phyloP scores from a whole-genome alignment of 139 green algal species.

The Chlorella sp. region DNA sequence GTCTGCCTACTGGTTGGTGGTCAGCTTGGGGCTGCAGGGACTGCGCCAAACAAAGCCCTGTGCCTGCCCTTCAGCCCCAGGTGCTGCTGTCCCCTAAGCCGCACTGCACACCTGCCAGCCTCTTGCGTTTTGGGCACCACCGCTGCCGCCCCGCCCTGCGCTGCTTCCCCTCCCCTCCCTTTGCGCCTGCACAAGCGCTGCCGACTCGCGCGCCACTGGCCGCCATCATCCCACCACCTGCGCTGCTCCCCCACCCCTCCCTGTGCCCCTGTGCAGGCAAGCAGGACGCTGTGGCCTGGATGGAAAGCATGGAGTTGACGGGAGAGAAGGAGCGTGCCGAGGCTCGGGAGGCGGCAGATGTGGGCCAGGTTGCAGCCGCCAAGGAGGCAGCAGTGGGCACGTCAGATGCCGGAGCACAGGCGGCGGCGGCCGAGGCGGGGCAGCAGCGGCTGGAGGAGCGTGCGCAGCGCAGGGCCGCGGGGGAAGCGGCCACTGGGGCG shows the following conservation, averaged over 20 bases:
- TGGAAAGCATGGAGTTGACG: constrained; percentile 17
- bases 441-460: constrained; percentile 16
- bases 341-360: not conserved
- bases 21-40: too few relatives aligned
- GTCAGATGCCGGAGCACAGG: not conserved
- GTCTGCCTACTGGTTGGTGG: too few relatives aligned
- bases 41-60: too few relatives aligned
- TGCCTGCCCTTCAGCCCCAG: too few relatives aligned
- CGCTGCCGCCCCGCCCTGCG: not conserved
- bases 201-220: not conserved
- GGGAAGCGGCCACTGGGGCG: not conserved
- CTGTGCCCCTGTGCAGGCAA: constrained; percentile 30
- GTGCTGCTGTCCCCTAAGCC: not conserved
- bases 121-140: not conserved
- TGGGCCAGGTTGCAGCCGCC: constrained; percentile 1
- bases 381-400: constrained; percentile 11
- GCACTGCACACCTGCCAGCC: not conserved
- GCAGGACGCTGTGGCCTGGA: constrained; percentile 53
- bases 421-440: not conserved
- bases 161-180: not conserved
- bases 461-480: not conserved
- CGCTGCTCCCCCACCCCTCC: not conserved
- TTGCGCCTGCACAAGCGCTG: not conserved
- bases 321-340: not conserved
- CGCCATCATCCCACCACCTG: not conserved